Conservation (phyloP, 805 yeast genomes). For the Teunomyces funiuensis region DNA sequence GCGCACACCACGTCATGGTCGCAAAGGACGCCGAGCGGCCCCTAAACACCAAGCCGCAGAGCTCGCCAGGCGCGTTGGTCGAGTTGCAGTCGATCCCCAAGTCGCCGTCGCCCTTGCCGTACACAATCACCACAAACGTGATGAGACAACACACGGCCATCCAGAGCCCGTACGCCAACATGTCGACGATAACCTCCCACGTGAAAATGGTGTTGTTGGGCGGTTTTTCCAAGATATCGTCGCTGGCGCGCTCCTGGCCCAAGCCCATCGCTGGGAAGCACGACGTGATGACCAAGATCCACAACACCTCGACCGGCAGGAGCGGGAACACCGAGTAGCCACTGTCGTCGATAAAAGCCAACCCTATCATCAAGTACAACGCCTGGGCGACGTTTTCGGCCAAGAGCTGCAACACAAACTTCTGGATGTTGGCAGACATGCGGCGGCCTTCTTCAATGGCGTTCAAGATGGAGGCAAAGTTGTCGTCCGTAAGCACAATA, state of each 20-base stretch:
- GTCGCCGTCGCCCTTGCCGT: conserved; percentile 62
- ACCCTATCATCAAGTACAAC: conserved; percentile 67
- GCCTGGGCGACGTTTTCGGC: conserved; percentile 69
- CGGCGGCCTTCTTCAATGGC: conserved; percentile 81
- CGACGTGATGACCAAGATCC: conserved; percentile 78
- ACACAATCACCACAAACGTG: conserved; percentile 64
- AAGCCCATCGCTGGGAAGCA: conserved; percentile 86
- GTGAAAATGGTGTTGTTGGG: conserved; percentile 69
- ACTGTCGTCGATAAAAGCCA: conserved; percentile 62
- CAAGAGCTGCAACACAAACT: conserved; percentile 70
- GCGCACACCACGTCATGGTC: conserved; percentile 83
- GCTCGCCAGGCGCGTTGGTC: conserved; percentile 28
- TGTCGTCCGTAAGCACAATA: conserved; percentile 68
- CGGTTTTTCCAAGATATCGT: conserved; percentile 61
- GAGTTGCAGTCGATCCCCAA: conserved; percentile 68
- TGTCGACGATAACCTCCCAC: conserved; percentile 64
- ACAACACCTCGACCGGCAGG: conserved; percentile 72
- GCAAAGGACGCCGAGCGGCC: conserved; percentile 79
- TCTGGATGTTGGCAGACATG: conserved; percentile 76
- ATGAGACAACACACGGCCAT: conserved; percentile 72
- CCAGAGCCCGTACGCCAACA: conserved; percentile 69
- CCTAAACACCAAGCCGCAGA: conserved; percentile 63
- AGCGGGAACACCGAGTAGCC: conserved; percentile 78
- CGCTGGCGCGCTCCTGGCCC: conserved; percentile 65
- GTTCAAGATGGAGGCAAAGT: conserved; percentile 74